Base-by-base conservation (phyloP, 2,329 filamentous ascomycete genomes). In the Aureobasidium subglaciale region DNA sequence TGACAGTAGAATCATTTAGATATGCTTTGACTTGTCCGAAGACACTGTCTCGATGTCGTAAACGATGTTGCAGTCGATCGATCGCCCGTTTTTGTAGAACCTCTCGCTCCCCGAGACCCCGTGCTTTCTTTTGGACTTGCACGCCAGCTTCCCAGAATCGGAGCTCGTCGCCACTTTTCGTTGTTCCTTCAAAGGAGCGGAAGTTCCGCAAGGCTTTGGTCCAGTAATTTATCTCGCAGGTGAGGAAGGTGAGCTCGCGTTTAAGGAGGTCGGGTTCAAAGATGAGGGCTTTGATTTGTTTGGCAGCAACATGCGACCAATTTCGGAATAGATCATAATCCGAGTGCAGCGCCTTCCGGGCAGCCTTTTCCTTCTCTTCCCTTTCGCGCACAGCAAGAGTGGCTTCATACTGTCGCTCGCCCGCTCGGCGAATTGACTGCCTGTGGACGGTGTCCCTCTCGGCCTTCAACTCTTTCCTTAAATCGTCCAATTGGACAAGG, bases 301-400 rank as follows among this genome's bases (percentile, higher is more conserved):
- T 9, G 15, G 8, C 22, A 8, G 22, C 13, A 15, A 20, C 18
- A 10, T 38, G n/a, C 13, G 22, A 8, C 5, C 10, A 32, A 16
- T 7, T 8, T 41, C 27, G n/a, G 25, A 53, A 32, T 16, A 11
- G 20, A 2, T 24, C 8, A 15, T 53, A 53, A 22, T 40, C 25
- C 20, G 20, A 32, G 25, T 37, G 48, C n/a, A 22, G 4, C 46
- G 4, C 49, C 57, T 20, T 60, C 58, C 34, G 59, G 48, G 30
- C 61, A 56, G 16, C 34, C 5, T 41, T 50, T 32, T 20, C 29
- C 16, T 52, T 55, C 15, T 41, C 27, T 25, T 20, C 30, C 35
- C 42, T 10, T 11, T 32, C 15, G 41, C 25, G 42, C 72, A 71
- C 16, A 74, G 63, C 38, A 24, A 35, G 16, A 13, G 22, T 10